Conservation (phyloP, 2,329 filamentous ascomycete genomes). For the Curvularia lunata region DNA sequence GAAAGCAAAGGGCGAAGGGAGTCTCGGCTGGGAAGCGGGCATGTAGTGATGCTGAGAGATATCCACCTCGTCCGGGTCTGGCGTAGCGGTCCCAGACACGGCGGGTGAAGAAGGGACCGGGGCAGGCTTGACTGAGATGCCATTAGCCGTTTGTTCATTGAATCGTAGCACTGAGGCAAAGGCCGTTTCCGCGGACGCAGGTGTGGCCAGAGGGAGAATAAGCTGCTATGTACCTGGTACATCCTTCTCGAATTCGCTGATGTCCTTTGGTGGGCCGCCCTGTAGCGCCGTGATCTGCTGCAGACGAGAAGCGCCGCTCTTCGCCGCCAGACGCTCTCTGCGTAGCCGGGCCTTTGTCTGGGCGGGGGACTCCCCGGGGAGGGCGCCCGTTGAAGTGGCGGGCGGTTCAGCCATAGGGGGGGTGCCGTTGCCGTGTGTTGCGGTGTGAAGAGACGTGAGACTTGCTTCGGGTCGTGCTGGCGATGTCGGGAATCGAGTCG, state of each 20-base stretch:
- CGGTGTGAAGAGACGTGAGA: slow-evolving; percentile 1
- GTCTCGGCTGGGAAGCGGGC: slow-evolving; percentile 56
- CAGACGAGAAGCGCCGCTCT: slow-evolving; percentile 72
- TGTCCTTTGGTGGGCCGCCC: slow-evolving; percentile 57
- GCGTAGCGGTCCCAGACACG: slow-evolving; percentile 41
- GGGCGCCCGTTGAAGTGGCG: slow-evolving; percentile 23
- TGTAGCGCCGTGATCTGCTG: slow-evolving; percentile 75
- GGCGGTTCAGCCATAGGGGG: slow-evolving; percentile 37
- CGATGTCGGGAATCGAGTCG: not conserved
- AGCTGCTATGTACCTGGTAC: slow-evolving; percentile 42
- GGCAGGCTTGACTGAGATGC: slow-evolving; percentile 30
- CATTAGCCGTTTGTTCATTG: slow-evolving; percentile 28
- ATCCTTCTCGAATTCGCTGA: slow-evolving; percentile 45
- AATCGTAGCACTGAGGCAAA: not conserved
- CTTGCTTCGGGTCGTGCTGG: not conserved
- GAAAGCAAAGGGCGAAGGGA: slow-evolving; percentile 46
- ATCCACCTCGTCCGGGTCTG: slow-evolving; percentile 75
- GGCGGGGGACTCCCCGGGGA: slow-evolving; percentile 48
- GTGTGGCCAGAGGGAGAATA: not conserved
- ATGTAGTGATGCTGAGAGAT: slow-evolving; percentile 77
- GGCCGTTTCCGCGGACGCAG: slow-evolving; percentile 14
- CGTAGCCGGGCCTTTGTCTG: slow-evolving; percentile 72
- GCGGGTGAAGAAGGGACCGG: slow-evolving; percentile 27
- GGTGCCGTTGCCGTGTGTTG: not conserved
- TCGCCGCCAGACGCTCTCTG: slow-evolving; percentile 79